Evolutionary conservation across 163 green algal species (phyloP), one percentile per base, ranked within the genome.

Genomic region (Trebouxiophyceae sp.): DNA sequence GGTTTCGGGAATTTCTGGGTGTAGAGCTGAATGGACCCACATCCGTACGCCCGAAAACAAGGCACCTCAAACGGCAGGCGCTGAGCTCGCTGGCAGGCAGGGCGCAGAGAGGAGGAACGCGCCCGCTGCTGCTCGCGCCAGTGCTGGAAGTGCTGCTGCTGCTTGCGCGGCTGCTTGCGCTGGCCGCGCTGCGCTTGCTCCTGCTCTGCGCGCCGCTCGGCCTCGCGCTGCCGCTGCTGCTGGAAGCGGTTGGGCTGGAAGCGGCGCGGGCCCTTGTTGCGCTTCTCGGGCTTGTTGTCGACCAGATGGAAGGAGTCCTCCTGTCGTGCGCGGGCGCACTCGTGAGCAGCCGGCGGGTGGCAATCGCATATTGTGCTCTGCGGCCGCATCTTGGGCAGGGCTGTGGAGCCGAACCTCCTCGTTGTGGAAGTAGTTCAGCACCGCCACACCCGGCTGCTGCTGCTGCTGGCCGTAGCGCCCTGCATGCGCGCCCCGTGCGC

Each of bases 271-370:
- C 71, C 71, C 45, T 60, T 44, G 33, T 70, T 73, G 26, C 59
- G 57, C 54, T 90, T 87, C 16, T 82, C 76, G 2, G 85, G 83
- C 16, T 77, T 77, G 73, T 86, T 97, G 79, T 99, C 93, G 44
- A 99, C 93, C 16, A 99, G 74, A 57, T 96, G 89, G 81, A 98
- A 99, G 2, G 79, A 86, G 58, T 95, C 91, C 71, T 99, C 91
- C 84, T 95, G 80, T 50, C n/a, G n/a, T n/a, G n/a, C n/a, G n/a
- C n/a, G n/a, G n/a, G n/a, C n/a, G n/a, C n/a, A n/a, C n/a, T n/a
- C n/a, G n/a, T n/a, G n/a, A n/a, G n/a, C n/a, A n/a, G n/a, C n/a
- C n/a, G n/a, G n/a, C n/a, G n/a, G n/a, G n/a, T n/a, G n/a, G n/a
- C n/a, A n/a, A n/a, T n/a, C n/a, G n/a, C n/a, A n/a, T n/a, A n/a